A percentile compares a stretch with the other conserved stretches of the same genome.
phyloP scores from a whole-genome alignment of 2,329 filamentous ascomycete species.

The Akanthomyces lecanii region DNA sequence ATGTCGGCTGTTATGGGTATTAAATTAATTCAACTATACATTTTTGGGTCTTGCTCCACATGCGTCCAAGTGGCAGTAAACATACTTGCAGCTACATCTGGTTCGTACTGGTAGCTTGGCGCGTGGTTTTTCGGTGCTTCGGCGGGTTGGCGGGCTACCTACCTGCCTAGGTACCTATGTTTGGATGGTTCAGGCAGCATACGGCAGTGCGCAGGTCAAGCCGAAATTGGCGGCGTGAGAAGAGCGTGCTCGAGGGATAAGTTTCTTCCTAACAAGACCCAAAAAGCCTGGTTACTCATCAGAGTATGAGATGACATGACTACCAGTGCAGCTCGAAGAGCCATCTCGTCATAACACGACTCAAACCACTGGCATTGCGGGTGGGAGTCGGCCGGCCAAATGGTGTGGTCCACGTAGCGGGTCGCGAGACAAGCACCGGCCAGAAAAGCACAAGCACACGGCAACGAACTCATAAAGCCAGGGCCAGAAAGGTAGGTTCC shows the following conservation, averaged over 20 bases:
- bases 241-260: too few species aligned
- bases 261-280: too few species aligned
- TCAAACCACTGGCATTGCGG: not conserved
- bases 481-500: not conserved
- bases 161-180: not conserved
- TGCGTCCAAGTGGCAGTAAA: not conserved
- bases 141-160: not conserved
- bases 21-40: not conserved
- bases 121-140: not conserved
- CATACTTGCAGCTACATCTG: not conserved
- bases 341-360: not conserved
- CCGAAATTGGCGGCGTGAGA: too few species aligned
- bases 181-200: too few species aligned
- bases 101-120: not conserved
- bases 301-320: too few species aligned
- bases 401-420: conserved; percentile 1
- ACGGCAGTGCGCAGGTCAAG: too few species aligned
- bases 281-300: too few species aligned
- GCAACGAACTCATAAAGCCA: not conserved
- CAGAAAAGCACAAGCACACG: not conserved
- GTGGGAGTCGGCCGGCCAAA: not conserved
- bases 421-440: not conserved
- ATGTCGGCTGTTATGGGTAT: not conserved
- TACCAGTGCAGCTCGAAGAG: not conserved
- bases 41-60: not conserved